Evolutionary conservation across 805 yeast genomes (phyloP).

Genomic region (Candida ovalis): DNA sequence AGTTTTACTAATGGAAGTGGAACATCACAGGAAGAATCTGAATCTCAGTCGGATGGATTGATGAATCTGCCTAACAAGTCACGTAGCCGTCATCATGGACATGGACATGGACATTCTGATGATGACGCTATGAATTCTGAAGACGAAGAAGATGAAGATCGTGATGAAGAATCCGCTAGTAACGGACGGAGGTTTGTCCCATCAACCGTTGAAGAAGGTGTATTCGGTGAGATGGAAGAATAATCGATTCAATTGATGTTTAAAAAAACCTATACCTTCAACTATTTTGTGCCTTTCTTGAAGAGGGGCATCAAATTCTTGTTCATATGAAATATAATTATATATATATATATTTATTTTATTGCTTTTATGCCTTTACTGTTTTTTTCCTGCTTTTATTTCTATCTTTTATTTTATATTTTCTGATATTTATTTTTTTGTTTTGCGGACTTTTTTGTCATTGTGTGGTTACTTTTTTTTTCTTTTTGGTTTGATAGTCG

Average conservation of each 20-base stretch:
- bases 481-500: not conserved
- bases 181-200: constrained; percentile 7
- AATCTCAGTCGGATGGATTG: not conserved
- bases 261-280: too few species aligned
- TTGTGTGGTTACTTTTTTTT: not conserved
- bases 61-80: not conserved
- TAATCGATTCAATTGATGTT: too few species aligned
- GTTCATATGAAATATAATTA: not conserved
- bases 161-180: not conserved
- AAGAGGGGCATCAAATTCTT: not conserved
- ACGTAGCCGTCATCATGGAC: not conserved
- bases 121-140: constrained; percentile 15
- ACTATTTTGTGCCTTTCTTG: not conserved
- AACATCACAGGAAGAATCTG: not conserved
- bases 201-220: constrained; percentile 26
- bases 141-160: constrained; percentile 20
- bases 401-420: not conserved
- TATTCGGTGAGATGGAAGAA: constrained; percentile 37
- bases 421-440: not conserved
- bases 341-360: not conserved
- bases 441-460: not conserved
- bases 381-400: not conserved
- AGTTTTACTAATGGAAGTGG: too few species aligned
- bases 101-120: constrained; percentile 1
- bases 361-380: not conserved